These are phyloP conservation scores for Persicaria tinctoria DNA, from an alignment of 148 eudicot genomes.

Conservation along the genomic window DNA sequence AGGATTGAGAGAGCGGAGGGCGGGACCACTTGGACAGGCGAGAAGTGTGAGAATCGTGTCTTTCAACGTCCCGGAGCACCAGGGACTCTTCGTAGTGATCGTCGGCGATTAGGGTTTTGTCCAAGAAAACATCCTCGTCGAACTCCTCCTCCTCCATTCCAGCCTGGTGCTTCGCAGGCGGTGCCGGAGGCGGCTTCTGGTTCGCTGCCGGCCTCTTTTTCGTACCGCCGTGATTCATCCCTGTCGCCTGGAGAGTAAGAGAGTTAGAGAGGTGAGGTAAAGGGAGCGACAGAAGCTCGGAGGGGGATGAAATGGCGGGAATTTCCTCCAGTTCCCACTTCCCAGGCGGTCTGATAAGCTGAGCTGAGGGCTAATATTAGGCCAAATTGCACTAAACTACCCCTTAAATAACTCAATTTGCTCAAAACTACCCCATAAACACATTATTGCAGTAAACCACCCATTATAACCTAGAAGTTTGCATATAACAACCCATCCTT, in stretches of 20 bases:
- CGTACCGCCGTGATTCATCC: constrained; percentile 40
- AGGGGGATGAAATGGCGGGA: neutral
- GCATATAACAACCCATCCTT: no score
- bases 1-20: constrained; percentile 39
- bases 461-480: no score
- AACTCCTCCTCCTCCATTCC: constrained; percentile 67
- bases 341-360: no score
- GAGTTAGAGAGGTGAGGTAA: no score
- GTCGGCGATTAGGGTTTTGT: constrained; percentile 53
- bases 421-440: no score
- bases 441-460: no score
- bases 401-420: no score
- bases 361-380: no score
- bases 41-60: constrained; percentile 36
- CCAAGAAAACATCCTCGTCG: constrained; percentile 76
- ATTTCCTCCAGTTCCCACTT: no score
- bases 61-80: constrained; percentile 56
- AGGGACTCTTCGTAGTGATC: constrained; percentile 38
- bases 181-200: constrained; percentile 28
- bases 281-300: neutral
- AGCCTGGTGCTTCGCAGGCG: constrained; percentile 40
- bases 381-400: no score
- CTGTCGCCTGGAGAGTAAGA: neutral
- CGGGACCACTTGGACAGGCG: constrained; percentile 81
- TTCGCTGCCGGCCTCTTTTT: constrained; percentile 41